These are phyloP conservation scores for Calonectria hawksworthii DNA, from an alignment of 2,329 filamentous ascomycete species.

Conservation along the genomic window DNA sequence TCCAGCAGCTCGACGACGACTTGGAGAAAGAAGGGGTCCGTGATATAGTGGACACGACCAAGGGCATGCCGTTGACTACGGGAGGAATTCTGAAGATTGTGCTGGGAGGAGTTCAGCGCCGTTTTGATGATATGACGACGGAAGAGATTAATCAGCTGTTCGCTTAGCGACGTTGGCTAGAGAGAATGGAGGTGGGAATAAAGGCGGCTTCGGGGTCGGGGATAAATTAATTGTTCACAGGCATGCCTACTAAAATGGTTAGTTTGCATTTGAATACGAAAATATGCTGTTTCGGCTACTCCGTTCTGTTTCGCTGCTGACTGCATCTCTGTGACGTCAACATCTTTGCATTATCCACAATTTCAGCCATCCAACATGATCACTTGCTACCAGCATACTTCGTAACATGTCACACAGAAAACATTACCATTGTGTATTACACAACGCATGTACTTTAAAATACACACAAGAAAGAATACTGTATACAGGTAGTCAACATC, in stretches of 20 bases:
- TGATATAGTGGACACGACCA: constrained; percentile 94
- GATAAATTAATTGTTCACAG: background rate
- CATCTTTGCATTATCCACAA: too few species aligned
- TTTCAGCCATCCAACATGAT: too few species aligned
- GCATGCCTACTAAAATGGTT: background rate
- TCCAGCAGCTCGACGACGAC: constrained; percentile 82
- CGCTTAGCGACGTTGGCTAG: background rate
- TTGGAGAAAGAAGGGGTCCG: constrained; percentile 71
- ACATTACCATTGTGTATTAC: too few species aligned
- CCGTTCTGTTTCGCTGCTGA: too few species aligned
- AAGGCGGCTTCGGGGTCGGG: background rate
- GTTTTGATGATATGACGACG: constrained; percentile 50
- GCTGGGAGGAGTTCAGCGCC: constrained; percentile 78
- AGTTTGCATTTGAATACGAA: background rate
- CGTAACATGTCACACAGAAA: too few species aligned
- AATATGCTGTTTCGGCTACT: background rate
- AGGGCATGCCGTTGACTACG: constrained; percentile 66
- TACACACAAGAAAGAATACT: too few species aligned
- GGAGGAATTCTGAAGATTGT: constrained; percentile 86
- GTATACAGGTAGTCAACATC: rapidly evolving
- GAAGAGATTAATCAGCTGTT: constrained; percentile 16
- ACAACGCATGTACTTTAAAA: too few species aligned
- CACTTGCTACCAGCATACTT: too few species aligned
- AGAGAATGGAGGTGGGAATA: background rate
- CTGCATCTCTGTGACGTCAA: too few species aligned